These are phyloP conservation scores for Dendrocalamus latiflorus DNA, from an alignment of 202 grass and related monocot species.

Conservation along the genomic window DNA sequence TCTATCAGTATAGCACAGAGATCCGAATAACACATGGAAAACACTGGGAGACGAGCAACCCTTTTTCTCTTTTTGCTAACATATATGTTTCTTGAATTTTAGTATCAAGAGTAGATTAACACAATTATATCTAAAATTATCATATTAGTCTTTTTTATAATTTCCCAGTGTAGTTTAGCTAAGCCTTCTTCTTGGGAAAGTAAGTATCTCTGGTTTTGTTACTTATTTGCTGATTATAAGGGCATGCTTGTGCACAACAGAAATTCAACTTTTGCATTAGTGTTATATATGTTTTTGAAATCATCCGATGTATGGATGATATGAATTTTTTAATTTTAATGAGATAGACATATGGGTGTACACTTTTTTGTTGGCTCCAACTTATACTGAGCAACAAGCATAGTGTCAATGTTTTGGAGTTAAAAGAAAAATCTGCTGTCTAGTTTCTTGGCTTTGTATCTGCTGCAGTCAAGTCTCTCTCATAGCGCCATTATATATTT, in stretches of 20 bases:
- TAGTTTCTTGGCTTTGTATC: not conserved
- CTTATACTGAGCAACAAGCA: not conserved
- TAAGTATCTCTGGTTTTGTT: not conserved
- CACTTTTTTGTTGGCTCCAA: not conserved
- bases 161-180: slow-evolving; percentile 11
- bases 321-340: not conserved
- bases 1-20: not conserved
- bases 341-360: not conserved
- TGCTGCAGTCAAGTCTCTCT: not conserved
- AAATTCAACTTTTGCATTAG: not conserved
- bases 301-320: not conserved
- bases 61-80: not conserved
- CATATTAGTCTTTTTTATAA: not conserved
- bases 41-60: not conserved
- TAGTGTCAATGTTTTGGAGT: not conserved
- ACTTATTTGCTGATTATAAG: slow-evolving; percentile 3
- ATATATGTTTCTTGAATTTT: not conserved
- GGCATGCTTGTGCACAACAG: not conserved
- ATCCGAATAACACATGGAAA: not conserved
- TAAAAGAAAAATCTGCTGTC: not conserved
- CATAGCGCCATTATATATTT: not conserved
- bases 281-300: not conserved
- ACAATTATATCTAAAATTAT: not conserved
- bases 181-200: not conserved
- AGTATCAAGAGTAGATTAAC: not conserved